Percentiles rank a stretch among this genome's conserved stretches.
phyloP scores from a whole-genome alignment of 176 grass and related monocot species.

The Microstegium vimineum region DNA sequence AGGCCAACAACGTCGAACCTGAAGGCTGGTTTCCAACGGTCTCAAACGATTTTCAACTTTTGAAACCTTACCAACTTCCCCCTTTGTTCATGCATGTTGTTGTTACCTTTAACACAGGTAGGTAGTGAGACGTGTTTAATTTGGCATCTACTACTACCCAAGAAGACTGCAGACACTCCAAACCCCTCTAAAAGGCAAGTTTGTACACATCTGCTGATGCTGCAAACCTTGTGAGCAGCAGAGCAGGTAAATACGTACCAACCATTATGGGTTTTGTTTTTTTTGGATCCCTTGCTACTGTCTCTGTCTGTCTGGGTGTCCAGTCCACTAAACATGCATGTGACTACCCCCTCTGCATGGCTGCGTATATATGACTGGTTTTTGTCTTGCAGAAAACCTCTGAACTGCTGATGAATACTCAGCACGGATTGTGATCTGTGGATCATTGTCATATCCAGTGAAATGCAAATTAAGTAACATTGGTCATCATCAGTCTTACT shows the following conservation, averaged over 20 bases:
- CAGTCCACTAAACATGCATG: not conserved
- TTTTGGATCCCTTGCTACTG: slow-evolving; percentile 8
- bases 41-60: not conserved
- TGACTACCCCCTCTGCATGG: not conserved
- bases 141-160: not conserved
- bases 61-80: not conserved
- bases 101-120: not conserved
- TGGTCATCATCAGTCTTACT: too few species aligned
- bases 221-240: not conserved
- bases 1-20: too few species aligned
- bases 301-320: not conserved
- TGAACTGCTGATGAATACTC: not conserved
- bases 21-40: not conserved
- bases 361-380: not conserved
- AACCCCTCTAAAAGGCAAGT: slow-evolving; percentile 21
- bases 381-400: too few species aligned
- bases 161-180: slow-evolving; percentile 2
- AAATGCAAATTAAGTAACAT: too few species aligned
- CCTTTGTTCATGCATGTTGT: not conserved
- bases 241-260: not conserved
- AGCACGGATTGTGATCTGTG: not conserved
- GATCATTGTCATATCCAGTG: too few species aligned
- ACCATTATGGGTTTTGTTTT: not conserved
- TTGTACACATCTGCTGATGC: slow-evolving; percentile 23
- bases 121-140: not conserved